Conservation (phyloP, 2,329 filamentous ascomycete genomes). For the Penicillium thymicola region DNA sequence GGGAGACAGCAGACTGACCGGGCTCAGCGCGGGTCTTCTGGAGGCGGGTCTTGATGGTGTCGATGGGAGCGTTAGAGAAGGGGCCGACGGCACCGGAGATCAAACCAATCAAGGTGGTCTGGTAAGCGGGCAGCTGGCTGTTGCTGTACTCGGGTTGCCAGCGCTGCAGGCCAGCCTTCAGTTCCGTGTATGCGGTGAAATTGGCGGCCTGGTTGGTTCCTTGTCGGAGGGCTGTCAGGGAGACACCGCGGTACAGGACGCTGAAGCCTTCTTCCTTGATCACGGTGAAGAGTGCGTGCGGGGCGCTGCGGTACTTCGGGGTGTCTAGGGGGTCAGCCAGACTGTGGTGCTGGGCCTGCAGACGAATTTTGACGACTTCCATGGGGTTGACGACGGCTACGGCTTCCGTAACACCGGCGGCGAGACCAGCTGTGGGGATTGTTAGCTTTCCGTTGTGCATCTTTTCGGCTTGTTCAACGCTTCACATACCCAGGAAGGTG, state of each 20-base stretch:
- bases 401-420: constrained; percentile 92
- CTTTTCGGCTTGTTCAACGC: not conserved
- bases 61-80: constrained; percentile 93
- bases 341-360: constrained; percentile 96
- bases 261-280: constrained; percentile 85
- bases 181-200: constrained; percentile 95
- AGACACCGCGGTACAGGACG: constrained; percentile 88
- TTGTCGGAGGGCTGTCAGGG: constrained; percentile 87
- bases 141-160: constrained; percentile 67
- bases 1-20: constrained; percentile 73
- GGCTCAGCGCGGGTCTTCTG: constrained; percentile 83
- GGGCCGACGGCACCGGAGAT: constrained; percentile 93
- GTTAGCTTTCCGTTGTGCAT: not conserved
- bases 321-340: constrained; percentile 96
- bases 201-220: constrained; percentile 98
- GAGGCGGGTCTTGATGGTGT: constrained; percentile 96
- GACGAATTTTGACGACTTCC: constrained; percentile 98
- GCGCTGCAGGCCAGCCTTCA: constrained; percentile 73
- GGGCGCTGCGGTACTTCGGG: constrained; percentile 95
- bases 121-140: constrained; percentile 72
- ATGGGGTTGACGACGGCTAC: constrained; percentile 96
- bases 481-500: constrained; percentile 64
- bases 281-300: constrained; percentile 78
- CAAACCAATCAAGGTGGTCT: constrained; percentile 87
- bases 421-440: constrained; percentile 66